phyloP scores from a whole-genome alignment of 2,329 filamentous ascomycete genomes.

The Mycosphaerelloides madeirae region DNA sequence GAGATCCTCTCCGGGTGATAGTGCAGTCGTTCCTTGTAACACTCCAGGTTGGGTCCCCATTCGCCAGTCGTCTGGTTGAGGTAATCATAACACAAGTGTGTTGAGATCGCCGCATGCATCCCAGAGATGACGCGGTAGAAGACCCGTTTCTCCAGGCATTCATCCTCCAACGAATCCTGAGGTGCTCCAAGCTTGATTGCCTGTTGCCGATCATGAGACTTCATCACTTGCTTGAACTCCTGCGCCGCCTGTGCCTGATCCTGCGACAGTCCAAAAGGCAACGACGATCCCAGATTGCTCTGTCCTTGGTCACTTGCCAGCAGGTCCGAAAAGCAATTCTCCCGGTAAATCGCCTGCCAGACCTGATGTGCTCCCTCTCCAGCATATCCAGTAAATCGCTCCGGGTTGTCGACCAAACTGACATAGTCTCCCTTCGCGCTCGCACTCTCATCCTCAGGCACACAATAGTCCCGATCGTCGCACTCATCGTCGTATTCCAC shows the following conservation, averaged over 20 bases:
- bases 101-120: slow-evolving; percentile 97
- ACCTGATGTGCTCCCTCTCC: slow-evolving; percentile 82
- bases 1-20: slow-evolving; percentile 83
- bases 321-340: slow-evolving; percentile 78
- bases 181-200: slow-evolving; percentile 46
- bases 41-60: slow-evolving; percentile 86
- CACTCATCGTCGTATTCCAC: slow-evolving; percentile 97
- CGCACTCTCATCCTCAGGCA: slow-evolving; percentile 88
- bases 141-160: slow-evolving; percentile 97
- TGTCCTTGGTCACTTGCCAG: slow-evolving; percentile 22
- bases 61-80: slow-evolving; percentile 89
- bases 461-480: slow-evolving; percentile 93
- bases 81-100: slow-evolving; percentile 93
- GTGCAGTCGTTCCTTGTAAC: slow-evolving; percentile 84
- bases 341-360: slow-evolving; percentile 93
- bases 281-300: slow-evolving; percentile 18
- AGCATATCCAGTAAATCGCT: slow-evolving; percentile 90
- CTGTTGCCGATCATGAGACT: slow-evolving; percentile 56
- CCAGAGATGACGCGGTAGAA: slow-evolving; percentile 94
- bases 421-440: slow-evolving; percentile 92
- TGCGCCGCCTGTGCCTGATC: slow-evolving; percentile 52
- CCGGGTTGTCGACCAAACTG: slow-evolving; percentile 85
- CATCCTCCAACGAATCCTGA: slow-evolving; percentile 69
- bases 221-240: slow-evolving; percentile 58
- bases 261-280: slow-evolving; percentile 36